Conservation (phyloP, 1,139 yeast species). For the Suhomyces wounanorum region DNA sequence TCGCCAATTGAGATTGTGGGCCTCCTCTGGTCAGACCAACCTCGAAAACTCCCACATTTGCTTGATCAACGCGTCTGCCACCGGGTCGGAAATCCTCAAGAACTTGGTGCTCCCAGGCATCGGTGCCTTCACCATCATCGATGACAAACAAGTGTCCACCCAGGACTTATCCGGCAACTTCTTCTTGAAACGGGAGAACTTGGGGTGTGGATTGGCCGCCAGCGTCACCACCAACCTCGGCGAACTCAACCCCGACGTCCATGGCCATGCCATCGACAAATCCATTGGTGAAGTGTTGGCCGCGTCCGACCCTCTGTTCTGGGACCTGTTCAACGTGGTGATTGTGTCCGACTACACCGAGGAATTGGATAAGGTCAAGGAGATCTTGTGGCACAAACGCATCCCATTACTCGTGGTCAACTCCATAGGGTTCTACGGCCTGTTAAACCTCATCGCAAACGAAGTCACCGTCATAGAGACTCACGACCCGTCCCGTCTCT, state of each 20-base stretch:
- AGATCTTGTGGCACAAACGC: conserved; percentile 42
- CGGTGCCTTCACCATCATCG: conserved; percentile 66
- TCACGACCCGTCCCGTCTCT: conserved; percentile 64
- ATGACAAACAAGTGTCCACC: conserved; percentile 39
- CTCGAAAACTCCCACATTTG: conserved; percentile 63
- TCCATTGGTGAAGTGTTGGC: conserved; percentile 23
- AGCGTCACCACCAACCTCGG: conserved; percentile 43
- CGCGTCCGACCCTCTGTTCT: conserved; percentile 27
- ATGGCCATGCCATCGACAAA: conserved; percentile 35
- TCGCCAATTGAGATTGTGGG: conserved; percentile 90
- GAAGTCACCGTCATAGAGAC: conserved; percentile 72
- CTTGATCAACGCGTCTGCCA: conserved; percentile 58
- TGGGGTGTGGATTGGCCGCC: conserved; percentile 45
- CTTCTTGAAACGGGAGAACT: conserved; percentile 52
- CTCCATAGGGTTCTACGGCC: conserved; percentile 68
- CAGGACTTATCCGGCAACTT: conserved; percentile 60
- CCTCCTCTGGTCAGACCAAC: conserved; percentile 66
- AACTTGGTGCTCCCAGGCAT: conserved; percentile 82
- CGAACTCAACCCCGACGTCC: conserved; percentile 65
- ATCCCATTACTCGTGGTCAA: conserved; percentile 58
- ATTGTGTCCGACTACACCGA: conserved; percentile 42
- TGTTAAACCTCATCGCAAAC: conserved; percentile 51
- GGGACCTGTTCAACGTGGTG: conserved; percentile 58
- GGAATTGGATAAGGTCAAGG: conserved; percentile 30
- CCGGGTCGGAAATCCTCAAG: conserved; percentile 72